phyloP scores from a whole-genome alignment of 257 asterid genomes.

The Verbascum thapsus region DNA sequence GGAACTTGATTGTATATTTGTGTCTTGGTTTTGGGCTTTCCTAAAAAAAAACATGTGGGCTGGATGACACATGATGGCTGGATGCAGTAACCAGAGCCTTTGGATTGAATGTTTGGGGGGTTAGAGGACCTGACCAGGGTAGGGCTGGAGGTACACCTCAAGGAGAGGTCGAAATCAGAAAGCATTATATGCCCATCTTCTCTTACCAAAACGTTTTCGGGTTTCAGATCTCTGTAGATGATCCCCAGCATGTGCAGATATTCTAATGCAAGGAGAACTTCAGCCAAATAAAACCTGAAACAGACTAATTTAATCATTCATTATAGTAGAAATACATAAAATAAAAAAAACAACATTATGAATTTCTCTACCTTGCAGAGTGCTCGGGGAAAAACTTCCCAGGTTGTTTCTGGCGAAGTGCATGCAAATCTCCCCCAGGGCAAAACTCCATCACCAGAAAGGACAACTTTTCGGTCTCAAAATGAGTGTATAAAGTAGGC shows the following conservation, averaged over 20 bases:
- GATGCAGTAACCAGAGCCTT: conserved; percentile 46
- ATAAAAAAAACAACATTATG: not conserved
- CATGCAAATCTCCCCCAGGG: conserved; percentile 65
- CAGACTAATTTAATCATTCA: not conserved
- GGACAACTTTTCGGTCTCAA: conserved; percentile 59
- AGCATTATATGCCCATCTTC: conserved; percentile 79
- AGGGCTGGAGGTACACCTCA: conserved; percentile 61
- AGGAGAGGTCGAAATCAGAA: conserved; percentile 72
- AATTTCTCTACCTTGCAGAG: conserved; percentile 55
- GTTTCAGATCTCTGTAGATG: conserved; percentile 71
- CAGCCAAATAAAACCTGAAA: conserved; percentile 68
- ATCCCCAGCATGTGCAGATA: conserved; percentile 73
- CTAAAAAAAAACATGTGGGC: conserved; percentile 44
- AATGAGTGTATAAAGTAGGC: conserved; percentile 58
- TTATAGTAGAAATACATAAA: no score
- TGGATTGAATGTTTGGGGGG: conserved; percentile 42
- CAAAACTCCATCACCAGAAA: conserved; percentile 65
- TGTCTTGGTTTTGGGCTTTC: conserved; percentile 43
- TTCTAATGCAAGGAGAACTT: conserved; percentile 66
- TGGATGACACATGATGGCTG: conserved; percentile 58
- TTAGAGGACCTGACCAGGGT: conserved; percentile 58
- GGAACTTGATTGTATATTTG: conserved; percentile 48
- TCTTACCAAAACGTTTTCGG: conserved; percentile 60
- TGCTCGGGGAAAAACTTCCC: conserved; percentile 64
- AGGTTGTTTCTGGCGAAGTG: conserved; percentile 60